Evolutionary conservation across 2,329 filamentous ascomycete genomes (phyloP), one percentile per base, ranked within the genome.

Genomic region (Epichloe sp.): DNA sequence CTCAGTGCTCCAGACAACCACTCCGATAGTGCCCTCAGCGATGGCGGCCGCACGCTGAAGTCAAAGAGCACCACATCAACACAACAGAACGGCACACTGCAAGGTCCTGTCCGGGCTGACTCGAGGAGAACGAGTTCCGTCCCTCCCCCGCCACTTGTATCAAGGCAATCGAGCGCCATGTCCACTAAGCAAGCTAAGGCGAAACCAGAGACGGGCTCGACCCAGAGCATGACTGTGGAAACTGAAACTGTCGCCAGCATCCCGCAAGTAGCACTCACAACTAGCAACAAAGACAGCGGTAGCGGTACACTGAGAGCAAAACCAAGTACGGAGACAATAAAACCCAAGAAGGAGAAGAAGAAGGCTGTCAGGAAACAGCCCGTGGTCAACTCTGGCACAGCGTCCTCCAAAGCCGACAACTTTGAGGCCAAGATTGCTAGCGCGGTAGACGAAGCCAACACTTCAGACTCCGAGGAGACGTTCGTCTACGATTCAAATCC

Each of bases 401-500:
- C 84, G 54, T 93, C 89, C 15, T 95, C 90, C 54, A 97, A 97
- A 72, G 91, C 93, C 63, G 93, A 98, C 68, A 89, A 97, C 48
- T 98, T 98, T 65, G 93, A 97, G 71, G 89, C 90, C 58, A 95
- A 95, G 64, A 89, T 98, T 58, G 91, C 91, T 48, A 96, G 84
- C 65, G 91, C 91, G 8, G 89, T 98, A 49, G 91, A 97, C 64
- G 90, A 97, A 66, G 89, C 88, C 44, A 87, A 96, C 66, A 95
- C 91, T 12, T 96, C 91, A 6, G 93, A 98, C 65, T 97, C 91
- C 1, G 93, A 96, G 62, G 93, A 97, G 68, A 97, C 93, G 0
- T 98, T 97, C 67, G 93, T 98, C 15, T 98, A 98, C 69, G 93
- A 98, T 67, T 97, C 93, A 26, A 98, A 98, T 62, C 93, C 91